Base-by-base conservation (phyloP, 768 basidiomycete genomes). In the Agaricus subrufescens region DNA sequence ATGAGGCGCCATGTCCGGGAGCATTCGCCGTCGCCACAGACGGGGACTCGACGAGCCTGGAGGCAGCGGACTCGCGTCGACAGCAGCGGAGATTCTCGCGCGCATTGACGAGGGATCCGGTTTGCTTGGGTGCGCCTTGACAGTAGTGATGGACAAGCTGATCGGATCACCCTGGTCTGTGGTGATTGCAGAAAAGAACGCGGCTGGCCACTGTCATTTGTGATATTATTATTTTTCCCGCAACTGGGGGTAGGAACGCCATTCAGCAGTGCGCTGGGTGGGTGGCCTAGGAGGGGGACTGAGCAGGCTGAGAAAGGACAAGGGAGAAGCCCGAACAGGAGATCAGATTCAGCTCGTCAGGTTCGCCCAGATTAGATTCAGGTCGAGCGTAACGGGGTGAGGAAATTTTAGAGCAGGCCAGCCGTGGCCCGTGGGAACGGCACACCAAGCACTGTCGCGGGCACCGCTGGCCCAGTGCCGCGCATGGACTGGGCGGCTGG, bases 11-110 rank as follows among this genome's bases (percentile, higher is more conserved):
- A 11, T 34, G 11, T 34, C 8, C 11, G 34, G 34, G 11, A 34
- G 34, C 34, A 34, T 19, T 19, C 19, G 19, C 19, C 19, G 19
- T 19, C 31, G 10, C 5, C 31, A 31, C 34, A 34, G 34, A 3
- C 7, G 11, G 4, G 34, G 3, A 11, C 34, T 11, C 34, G 34
- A 34, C 34, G 11, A 34, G 34, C 11, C 34, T 34, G 34, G 11
- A 34, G 34, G 3, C 34, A 34, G 34, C 7, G 34, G 31, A 27
- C 11, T 38, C 44, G 54, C 39, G 30, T 48, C 54, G 54, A 55
- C 31, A 46, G 48, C 54, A 48, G 46, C 54, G 54, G 54, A 55
- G 54, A 55, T 55, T 55, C 47, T 55, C 46, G 54, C 14, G 34
- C 11, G 34, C 7, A 34, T 34, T 55, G 54, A 31, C 38, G 46